phyloP scores from a whole-genome alignment of 73 alveolate genomes.

The Loxodes magnus region DNA sequence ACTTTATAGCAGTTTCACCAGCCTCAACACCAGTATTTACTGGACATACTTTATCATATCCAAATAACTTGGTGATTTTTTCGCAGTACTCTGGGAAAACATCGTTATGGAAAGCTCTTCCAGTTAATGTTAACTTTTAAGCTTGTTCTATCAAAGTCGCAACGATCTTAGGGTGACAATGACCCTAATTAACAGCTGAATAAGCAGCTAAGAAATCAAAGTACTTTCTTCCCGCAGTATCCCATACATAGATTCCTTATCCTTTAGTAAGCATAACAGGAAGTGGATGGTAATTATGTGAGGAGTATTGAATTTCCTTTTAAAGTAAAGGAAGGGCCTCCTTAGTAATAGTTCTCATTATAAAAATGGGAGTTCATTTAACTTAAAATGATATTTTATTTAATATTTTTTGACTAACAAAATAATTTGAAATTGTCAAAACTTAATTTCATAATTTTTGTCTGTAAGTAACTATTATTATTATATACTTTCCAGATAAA shows the following conservation, averaged over 20 bases:
- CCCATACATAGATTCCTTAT: constrained; percentile 51
- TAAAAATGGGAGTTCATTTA: neutral
- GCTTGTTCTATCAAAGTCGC: constrained; percentile 70
- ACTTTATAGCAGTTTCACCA: constrained; percentile 86
- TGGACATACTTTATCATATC: constrained; percentile 72
- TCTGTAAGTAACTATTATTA: no score
- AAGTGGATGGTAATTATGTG: constrained; percentile 82
- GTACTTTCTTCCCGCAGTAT: constrained; percentile 71
- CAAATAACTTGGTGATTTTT: constrained; percentile 55
- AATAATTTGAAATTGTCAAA: no score
- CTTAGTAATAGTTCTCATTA: neutral
- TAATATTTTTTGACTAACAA: no score
- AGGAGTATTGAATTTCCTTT: constrained; percentile 38
- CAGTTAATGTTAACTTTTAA: constrained; percentile 48
- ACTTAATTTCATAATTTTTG: no score
- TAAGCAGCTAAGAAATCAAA: constrained; percentile 86
- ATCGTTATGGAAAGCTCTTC: constrained; percentile 84
- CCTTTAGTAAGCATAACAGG: constrained; percentile 55
- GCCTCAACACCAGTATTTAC: constrained; percentile 94
- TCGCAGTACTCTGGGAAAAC: constrained; percentile 55
- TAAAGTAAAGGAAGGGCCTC: constrained; percentile 29
- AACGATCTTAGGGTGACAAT: constrained; percentile 84
- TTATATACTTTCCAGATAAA: no score
- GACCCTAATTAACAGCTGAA: constrained; percentile 92
- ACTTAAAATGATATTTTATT: no score